phyloP scores from a whole-genome alignment of 495 filamentous ascomycete species.

The Chlorociboria aeruginascens region DNA sequence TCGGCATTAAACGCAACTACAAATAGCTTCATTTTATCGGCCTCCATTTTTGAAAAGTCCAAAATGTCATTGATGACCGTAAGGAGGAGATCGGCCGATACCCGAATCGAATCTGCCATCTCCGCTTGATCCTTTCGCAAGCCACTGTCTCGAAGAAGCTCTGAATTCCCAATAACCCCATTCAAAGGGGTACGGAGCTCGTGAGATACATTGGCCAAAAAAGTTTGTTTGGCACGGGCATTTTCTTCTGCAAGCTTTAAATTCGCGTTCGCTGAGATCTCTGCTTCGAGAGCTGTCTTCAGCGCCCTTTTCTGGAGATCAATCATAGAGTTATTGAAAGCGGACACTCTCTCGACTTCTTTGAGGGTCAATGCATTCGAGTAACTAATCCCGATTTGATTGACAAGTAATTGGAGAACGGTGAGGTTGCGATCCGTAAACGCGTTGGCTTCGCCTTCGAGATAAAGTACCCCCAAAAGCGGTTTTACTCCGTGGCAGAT shows the following conservation, averaged over 20 bases:
- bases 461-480: constrained; percentile 72
- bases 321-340: constrained; percentile 77
- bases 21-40: constrained; percentile 90
- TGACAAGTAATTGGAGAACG: constrained; percentile 74
- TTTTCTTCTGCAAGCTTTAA: constrained; percentile 76
- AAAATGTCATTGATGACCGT: constrained; percentile 92
- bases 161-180: constrained; percentile 82
- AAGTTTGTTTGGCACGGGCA: constrained; percentile 81
- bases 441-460: constrained; percentile 72
- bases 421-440: constrained; percentile 84
- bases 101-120: constrained; percentile 84
- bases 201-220: constrained; percentile 86
- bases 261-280: constrained; percentile 48
- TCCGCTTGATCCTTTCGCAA: constrained; percentile 74
- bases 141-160: constrained; percentile 66
- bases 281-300: constrained; percentile 45
- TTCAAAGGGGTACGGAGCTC: constrained; percentile 79
- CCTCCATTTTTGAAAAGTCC: constrained; percentile 88
- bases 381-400: constrained; percentile 80
- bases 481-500: constrained; percentile 66
- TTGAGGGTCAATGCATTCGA: constrained; percentile 82
- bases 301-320: constrained; percentile 75
- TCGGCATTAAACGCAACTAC: constrained; percentile 73
- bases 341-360: constrained; percentile 64
- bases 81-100: constrained; percentile 83